Evolutionary conservation across 495 filamentous ascomycete species (phyloP).

Genomic region (Aspergillus bertholletiae): DNA sequence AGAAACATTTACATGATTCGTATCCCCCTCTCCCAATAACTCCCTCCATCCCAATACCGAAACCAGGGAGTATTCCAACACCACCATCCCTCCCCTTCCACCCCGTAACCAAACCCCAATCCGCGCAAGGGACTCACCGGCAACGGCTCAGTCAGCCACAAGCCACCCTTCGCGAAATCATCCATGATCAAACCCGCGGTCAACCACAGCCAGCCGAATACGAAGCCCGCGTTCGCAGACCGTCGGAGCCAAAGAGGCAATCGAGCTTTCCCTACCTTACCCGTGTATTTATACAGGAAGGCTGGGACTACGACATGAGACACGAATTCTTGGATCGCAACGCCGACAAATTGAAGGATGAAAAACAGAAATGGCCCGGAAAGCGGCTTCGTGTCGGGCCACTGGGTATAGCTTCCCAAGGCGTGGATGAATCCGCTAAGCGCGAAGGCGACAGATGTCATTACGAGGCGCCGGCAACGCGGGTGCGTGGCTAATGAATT

Average conservation of each 20-base stretch:
- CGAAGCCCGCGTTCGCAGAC: conserved; percentile 49
- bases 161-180: conserved; percentile 57
- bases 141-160: conserved; percentile 70
- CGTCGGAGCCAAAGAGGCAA: conserved; percentile 31
- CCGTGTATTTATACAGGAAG: conserved; percentile 10
- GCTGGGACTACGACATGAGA: conserved; percentile 19
- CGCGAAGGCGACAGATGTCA: conserved; percentile 49
- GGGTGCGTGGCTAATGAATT: conserved; percentile 7
- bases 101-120: conserved; percentile 51
- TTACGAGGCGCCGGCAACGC: conserved; percentile 19
- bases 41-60: conserved; percentile 45
- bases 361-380: conserved; percentile 53
- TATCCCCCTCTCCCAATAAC: conserved; percentile 66
- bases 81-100: conserved; percentile 50
- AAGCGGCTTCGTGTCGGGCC: conserved; percentile 40
- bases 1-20: conserved; percentile 27
- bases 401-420: conserved; percentile 51
- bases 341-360: conserved; percentile 51
- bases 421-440: conserved; percentile 60
- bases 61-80: conserved; percentile 52
- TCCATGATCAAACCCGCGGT: conserved; percentile 53
- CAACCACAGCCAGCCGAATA: conserved; percentile 53
- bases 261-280: conserved; percentile 19
- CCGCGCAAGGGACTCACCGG: conserved; percentile 57
- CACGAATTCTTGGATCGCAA: conserved; percentile 45